Conservation (phyloP, 371 early-diverging fungal genomes). For the Chytridiales sp. region DNA sequence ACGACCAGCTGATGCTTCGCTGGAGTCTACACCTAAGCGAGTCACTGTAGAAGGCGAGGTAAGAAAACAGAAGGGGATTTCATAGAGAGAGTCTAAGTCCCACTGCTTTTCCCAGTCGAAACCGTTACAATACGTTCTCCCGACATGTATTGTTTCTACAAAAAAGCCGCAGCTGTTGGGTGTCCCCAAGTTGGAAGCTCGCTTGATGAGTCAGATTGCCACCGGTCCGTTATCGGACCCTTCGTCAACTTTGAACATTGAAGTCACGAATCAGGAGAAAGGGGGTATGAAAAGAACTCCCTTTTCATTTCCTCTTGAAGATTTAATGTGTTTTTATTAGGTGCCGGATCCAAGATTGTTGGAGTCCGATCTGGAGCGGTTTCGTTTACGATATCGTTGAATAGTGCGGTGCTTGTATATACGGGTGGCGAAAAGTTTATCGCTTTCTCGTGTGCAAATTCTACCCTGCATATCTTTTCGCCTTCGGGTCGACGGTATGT, state of each 20-base stretch:
- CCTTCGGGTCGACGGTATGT: constrained; percentile 67
- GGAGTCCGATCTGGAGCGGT: constrained; percentile 22
- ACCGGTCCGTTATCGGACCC: no score
- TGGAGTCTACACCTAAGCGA: no score
- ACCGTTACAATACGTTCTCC: constrained; percentile 25
- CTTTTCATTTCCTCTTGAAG: neutral
- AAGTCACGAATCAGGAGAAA: constrained; percentile 15
- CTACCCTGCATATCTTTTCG: constrained; percentile 66
- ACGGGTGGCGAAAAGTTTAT: constrained; percentile 60
- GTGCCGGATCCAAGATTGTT: constrained; percentile 19
- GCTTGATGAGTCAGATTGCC: no score
- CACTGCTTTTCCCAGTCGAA: no score
- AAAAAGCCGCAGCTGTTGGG: constrained; percentile 16
- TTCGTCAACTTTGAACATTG: constrained; percentile 8
- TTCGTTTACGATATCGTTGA: constrained; percentile 65
- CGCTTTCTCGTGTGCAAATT: constrained; percentile 68
- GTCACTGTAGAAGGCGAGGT: no score
- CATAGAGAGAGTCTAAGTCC: no score
- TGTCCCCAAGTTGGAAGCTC: constrained; percentile 6
- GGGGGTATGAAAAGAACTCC: neutral
- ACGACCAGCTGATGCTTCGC: no score
- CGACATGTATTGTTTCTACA: constrained; percentile 15
- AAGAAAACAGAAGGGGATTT: no score
- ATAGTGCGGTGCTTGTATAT: constrained; percentile 58
- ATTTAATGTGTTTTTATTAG: neutral